Percentiles rank a stretch among this genome's conserved stretches.
These are phyloP conservation scores for Trichoderma pleuroti DNA, from an alignment of 2,329 filamentous ascomycete genomes.

Conservation along the genomic window DNA sequence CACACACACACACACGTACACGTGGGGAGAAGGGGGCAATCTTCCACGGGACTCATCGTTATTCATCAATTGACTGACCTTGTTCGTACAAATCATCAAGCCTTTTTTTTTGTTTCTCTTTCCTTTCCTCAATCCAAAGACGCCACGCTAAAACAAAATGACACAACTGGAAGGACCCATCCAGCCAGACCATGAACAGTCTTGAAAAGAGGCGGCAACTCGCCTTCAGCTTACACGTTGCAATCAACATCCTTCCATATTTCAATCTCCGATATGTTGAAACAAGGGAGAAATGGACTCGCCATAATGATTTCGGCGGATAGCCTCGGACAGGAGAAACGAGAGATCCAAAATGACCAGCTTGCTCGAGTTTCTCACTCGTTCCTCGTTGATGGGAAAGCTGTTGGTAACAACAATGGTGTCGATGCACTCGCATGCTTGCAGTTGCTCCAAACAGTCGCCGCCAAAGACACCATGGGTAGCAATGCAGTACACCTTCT, in stretches of 20 bases:
- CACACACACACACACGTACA: background rate
- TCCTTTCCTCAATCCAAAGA: slow-evolving; percentile 24
- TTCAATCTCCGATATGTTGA: slow-evolving; percentile 59
- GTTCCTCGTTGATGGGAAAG: slow-evolving; percentile 80
- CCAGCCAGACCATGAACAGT: slow-evolving; percentile 7
- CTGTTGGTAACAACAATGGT: slow-evolving; percentile 95
- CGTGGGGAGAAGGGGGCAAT: background rate
- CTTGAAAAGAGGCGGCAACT: background rate
- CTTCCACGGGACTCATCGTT: slow-evolving; percentile 3
- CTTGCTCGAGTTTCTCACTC: slow-evolving; percentile 70
- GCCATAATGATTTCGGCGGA: slow-evolving; percentile 93
- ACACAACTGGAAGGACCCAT: slow-evolving; percentile 19
- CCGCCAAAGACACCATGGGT: slow-evolving; percentile 93
- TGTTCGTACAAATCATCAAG: slow-evolving; percentile 13
- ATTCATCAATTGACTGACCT: slow-evolving; percentile 26
- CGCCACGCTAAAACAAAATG: slow-evolving; percentile 35
- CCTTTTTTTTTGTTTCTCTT: slow-evolving; percentile 1
- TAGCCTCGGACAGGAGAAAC: slow-evolving; percentile 83
- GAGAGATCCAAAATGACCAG: slow-evolving; percentile 87
- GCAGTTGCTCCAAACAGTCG: slow-evolving; percentile 84
- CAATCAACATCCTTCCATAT: background rate
- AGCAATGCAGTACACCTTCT: slow-evolving; percentile 95
- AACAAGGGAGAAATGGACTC: slow-evolving; percentile 73
- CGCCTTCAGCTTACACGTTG: background rate
- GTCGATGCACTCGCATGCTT: slow-evolving; percentile 90